These are phyloP conservation scores for Streptanthus diversifolius DNA, from an alignment of 345 rosid species.

Conservation along the genomic window DNA sequence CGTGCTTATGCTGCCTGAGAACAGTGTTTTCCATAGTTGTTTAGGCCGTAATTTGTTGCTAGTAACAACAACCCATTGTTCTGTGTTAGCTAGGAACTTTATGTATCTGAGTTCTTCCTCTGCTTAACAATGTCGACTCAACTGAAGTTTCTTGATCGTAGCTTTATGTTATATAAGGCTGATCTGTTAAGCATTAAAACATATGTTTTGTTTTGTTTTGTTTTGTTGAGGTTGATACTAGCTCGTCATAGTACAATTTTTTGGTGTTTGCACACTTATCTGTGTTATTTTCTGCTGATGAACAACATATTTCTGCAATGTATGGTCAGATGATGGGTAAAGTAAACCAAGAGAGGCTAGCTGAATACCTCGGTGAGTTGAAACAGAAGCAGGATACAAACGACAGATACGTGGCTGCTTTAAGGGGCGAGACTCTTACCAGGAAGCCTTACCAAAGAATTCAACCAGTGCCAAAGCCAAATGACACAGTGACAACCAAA, in stretches of 20 bases:
- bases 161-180: not conserved
- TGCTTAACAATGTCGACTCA: not conserved
- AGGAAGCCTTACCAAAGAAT: conserved; percentile 80
- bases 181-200: not conserved
- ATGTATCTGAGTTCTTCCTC: conserved; percentile 6
- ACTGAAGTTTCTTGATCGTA: not conserved
- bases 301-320: not conserved
- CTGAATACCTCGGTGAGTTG: conserved; percentile 86
- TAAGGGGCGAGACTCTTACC: conserved; percentile 82
- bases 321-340: conserved; percentile 78
- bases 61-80: not conserved
- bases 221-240: not conserved
- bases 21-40: not conserved
- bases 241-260: not conserved
- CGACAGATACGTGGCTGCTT: conserved; percentile 85
- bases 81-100: not conserved
- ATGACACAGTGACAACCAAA: conserved; percentile 27
- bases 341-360: conserved; percentile 82
- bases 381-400: conserved; percentile 88
- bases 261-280: not conserved
- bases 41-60: not conserved
- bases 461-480: conserved; percentile 55
- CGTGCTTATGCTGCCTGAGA: not conserved
- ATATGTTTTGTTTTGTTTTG: not conserved
- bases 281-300: conserved; percentile 24